These are phyloP conservation scores for Penicillium corylophilum DNA, from an alignment of 2,329 filamentous ascomycete genomes.

Conservation along the genomic window DNA sequence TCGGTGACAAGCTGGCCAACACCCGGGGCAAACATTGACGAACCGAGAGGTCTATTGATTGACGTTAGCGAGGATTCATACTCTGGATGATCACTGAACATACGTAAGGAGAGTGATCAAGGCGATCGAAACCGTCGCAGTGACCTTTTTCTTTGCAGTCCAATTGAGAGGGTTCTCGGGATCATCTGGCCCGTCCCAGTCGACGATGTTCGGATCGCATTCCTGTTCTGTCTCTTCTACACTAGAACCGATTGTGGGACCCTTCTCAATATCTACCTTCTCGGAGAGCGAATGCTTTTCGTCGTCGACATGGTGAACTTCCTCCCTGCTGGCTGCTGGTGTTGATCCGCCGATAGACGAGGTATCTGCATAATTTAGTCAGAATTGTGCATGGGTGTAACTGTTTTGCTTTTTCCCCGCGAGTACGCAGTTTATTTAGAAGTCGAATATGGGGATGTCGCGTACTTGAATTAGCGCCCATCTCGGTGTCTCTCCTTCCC, in stretches of 20 bases:
- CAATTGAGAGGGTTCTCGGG: conserved; percentile 34
- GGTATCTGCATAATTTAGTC: conserved; percentile 2
- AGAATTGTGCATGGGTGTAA: neutral
- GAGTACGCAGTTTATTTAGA: neutral
- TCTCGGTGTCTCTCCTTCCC: neutral
- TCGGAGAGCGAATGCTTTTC: conserved; percentile 5
- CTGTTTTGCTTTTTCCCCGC: neutral
- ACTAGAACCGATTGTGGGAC: neutral
- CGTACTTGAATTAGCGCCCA: neutral
- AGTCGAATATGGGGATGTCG: neutral
- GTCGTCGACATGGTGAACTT: conserved; percentile 5
- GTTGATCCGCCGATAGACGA: conserved; percentile 18
- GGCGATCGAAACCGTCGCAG: conserved; percentile 49
- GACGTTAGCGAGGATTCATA: neutral
- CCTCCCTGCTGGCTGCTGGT: conserved; percentile 12
- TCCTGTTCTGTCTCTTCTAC: neutral
- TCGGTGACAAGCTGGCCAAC: conserved; percentile 45
- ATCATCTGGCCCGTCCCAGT: conserved; percentile 60
- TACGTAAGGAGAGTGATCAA: conserved; percentile 38
- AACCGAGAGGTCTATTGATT: conserved; percentile 31
- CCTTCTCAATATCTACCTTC: conserved; percentile 11
- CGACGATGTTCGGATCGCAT: conserved; percentile 52
- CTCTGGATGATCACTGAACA: neutral
- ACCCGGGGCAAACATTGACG: conserved; percentile 49
- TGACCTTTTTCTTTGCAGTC: conserved; percentile 42